phyloP scores from a whole-genome alignment of 768 basidiomycete species.

The Russula dissimulans region DNA sequence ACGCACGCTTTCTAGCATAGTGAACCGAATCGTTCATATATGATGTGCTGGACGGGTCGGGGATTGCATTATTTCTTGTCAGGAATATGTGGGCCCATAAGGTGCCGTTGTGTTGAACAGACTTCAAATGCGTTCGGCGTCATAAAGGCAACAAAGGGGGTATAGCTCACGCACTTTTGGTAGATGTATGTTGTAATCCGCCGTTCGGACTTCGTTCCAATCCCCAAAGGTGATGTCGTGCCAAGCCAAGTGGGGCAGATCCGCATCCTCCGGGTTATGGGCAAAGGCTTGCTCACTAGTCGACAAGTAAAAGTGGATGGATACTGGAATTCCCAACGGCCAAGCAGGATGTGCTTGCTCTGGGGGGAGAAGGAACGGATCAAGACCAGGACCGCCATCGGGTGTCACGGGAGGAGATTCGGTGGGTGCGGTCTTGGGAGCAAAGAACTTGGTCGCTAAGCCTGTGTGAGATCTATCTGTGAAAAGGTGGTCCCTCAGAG shows the following conservation, averaged over 20 bases:
- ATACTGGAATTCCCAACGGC: slow-evolving; percentile 48
- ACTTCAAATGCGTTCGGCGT: slow-evolving; percentile 31
- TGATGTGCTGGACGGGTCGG: slow-evolving; percentile 45
- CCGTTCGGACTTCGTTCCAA: slow-evolving; percentile 52
- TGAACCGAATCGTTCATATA: slow-evolving; percentile 54
- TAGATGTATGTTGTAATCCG: slow-evolving; percentile 49
- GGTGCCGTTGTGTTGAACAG: slow-evolving; percentile 68
- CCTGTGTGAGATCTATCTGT: neutral
- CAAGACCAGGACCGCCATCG: slow-evolving; percentile 20
- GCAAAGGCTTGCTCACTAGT: slow-evolving; percentile 55
- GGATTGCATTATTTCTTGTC: slow-evolving; percentile 52
- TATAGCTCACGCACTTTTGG: slow-evolving; percentile 45
- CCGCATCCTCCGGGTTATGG: slow-evolving; percentile 37
- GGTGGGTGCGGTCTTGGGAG: slow-evolving; percentile 28
- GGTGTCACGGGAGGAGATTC: slow-evolving; percentile 25
- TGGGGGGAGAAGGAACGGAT: slow-evolving; percentile 48
- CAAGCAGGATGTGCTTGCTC: slow-evolving; percentile 47
- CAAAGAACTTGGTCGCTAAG: slow-evolving; percentile 39
- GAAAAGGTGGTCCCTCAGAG: neutral
- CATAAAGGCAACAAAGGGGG: neutral
- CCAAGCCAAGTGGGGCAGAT: slow-evolving; percentile 66
- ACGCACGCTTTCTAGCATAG: slow-evolving; percentile 66
- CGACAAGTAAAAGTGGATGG: slow-evolving; percentile 68
- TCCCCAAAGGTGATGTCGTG: slow-evolving; percentile 70
- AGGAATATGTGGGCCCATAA: slow-evolving; percentile 81